phyloP scores from a whole-genome alignment of 345 rosid species.

The Pistacia atlantica region DNA sequence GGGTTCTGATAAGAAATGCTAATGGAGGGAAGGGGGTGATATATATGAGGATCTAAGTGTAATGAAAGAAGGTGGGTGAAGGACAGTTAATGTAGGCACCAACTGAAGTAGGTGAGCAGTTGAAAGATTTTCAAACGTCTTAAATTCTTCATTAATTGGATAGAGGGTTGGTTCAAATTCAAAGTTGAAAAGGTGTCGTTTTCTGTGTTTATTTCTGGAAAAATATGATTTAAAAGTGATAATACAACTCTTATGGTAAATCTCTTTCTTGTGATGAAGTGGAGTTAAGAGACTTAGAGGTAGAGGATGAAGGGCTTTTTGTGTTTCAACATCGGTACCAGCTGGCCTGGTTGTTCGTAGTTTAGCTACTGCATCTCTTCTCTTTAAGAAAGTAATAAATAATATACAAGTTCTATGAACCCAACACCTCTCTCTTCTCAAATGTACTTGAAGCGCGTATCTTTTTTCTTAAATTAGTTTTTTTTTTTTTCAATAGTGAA shows the following conservation, averaged over 20 bases:
- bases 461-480: too few relatives aligned
- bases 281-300: too few relatives aligned
- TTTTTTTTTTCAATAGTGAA: too few relatives aligned
- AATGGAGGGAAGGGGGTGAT: constrained; percentile 16
- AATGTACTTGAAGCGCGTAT: too few relatives aligned
- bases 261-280: background rate
- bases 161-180: constrained; percentile 4
- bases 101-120: constrained; percentile 46
- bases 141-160: constrained; percentile 49
- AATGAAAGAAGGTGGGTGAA: constrained; percentile 37
- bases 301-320: too few relatives aligned
- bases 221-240: background rate
- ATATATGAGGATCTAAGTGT: constrained; percentile 13
- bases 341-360: constrained; percentile 14
- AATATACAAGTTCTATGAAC: too few relatives aligned
- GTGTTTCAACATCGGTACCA: constrained; percentile 14
- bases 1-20: background rate
- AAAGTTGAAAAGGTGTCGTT: background rate
- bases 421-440: too few relatives aligned
- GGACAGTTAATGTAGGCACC: constrained; percentile 64
- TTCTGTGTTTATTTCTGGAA: background rate
- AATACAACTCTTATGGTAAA: background rate
- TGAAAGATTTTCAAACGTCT: constrained; percentile 46
- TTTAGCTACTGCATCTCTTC: background rate
- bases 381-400: background rate